Evolutionary conservation across 176 grass and related monocot species (phyloP).

Genomic region (Phoenix roebelenii): DNA sequence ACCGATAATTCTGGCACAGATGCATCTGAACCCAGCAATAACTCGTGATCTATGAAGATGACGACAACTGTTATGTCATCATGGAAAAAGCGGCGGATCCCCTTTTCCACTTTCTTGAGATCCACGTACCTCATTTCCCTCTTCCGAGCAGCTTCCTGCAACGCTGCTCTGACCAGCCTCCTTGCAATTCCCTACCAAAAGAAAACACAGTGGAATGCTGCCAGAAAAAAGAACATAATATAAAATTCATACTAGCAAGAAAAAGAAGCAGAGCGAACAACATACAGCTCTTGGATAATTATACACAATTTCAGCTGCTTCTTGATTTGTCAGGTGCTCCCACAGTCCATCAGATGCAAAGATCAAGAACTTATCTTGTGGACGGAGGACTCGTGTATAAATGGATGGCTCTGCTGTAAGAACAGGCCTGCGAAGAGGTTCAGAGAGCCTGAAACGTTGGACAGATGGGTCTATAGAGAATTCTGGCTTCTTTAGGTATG

Average conservation of each 20-base stretch:
- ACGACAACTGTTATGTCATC: constrained; percentile 55
- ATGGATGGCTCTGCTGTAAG: constrained; percentile 77
- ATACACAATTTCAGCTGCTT: constrained; percentile 67
- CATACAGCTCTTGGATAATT: constrained; percentile 44
- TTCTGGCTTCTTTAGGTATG: constrained; percentile 85
- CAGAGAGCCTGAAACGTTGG: constrained; percentile 63
- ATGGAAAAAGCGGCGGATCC: constrained; percentile 45
- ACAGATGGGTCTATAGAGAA: constrained; percentile 63
- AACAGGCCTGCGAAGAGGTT: constrained; percentile 66
- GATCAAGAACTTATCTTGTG: constrained; percentile 77
- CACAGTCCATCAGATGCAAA: constrained; percentile 96
- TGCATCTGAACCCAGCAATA: constrained; percentile 22
- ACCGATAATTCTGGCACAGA: constrained; percentile 66
- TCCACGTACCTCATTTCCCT: constrained; percentile 46
- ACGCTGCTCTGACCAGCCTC: constrained; percentile 40
- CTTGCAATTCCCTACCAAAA: constrained; percentile 39
- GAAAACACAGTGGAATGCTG: not conserved
- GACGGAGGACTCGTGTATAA: constrained; percentile 43
- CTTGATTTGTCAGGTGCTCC: constrained; percentile 87
- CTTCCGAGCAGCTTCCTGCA: constrained; percentile 43
- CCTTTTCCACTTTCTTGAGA: constrained; percentile 50
- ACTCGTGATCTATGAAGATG: constrained; percentile 41
- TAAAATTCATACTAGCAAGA: not conserved
- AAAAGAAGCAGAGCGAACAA: not conserved
- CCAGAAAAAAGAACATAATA: not conserved